Conservation (phyloP, 2,329 filamentous ascomycete genomes). For the Hymenotorrendiella dingleyae region DNA sequence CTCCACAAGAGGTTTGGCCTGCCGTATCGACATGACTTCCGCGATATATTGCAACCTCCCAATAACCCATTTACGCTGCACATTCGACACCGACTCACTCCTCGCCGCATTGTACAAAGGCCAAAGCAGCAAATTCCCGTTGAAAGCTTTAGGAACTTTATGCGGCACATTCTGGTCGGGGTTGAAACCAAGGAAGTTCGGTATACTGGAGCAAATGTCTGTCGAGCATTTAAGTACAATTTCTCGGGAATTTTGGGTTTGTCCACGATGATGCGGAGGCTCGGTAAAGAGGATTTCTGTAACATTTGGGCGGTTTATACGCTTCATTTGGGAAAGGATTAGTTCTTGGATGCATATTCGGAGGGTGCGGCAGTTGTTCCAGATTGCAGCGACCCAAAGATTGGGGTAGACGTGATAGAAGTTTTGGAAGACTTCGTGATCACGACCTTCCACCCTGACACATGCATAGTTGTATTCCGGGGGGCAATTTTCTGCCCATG, state of each 20-base stretch:
- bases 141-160: constrained; percentile 13
- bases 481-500: constrained; percentile 14
- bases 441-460: constrained; percentile 8
- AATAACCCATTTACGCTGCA: constrained; percentile 24
- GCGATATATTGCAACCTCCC: constrained; percentile 20
- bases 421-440: constrained; percentile 22
- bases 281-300: constrained; percentile 5
- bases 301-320: constrained; percentile 14
- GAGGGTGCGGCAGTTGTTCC: constrained; percentile 23
- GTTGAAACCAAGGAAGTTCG: constrained; percentile 18
- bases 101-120: constrained; percentile 22
- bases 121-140: constrained; percentile 24
- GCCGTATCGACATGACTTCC: constrained; percentile 22
- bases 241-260: constrained; percentile 13
- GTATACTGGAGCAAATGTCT: constrained; percentile 25
- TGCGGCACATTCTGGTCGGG: constrained; percentile 1
- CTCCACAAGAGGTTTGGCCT: constrained; percentile 20
- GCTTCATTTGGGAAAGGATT: constrained; percentile 18
- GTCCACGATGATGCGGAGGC: constrained; percentile 10
- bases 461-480: constrained; percentile 16
- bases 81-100: constrained; percentile 16
- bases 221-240: constrained; percentile 17
- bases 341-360: constrained; percentile 25
- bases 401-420: constrained; percentile 24
- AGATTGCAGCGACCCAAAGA: constrained; percentile 23